Base-by-base conservation (phyloP, 768 basidiomycete species). In the Pulveroboletus ravenelii region DNA sequence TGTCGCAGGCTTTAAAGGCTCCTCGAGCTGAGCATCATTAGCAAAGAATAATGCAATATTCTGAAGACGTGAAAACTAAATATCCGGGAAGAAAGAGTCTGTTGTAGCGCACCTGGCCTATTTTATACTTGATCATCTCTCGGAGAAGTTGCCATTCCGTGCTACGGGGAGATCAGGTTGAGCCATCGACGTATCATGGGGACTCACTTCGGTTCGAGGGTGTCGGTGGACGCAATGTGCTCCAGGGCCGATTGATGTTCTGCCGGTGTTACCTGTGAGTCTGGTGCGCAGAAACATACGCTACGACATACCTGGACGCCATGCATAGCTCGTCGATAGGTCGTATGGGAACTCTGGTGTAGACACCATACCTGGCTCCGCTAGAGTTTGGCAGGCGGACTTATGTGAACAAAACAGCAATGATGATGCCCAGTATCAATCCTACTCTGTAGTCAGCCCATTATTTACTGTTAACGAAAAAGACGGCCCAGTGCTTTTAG, bases 131-230 rank as follows among this genome's bases (percentile, higher is more conserved):
- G 64, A 93, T 80, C 48, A 81, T 79, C 60, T 84, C 77, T 35
- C 87, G 80, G 39, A 93, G 73, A 36, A 74, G 67, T 17, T 73
- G 59, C 91, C 90, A 93, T 62, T 87, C 84, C 59, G 73, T 71
- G 59, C 86, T 86, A 69, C 38, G 45, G 6, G 51, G 41, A 23
- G 32, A 31, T 58, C 38, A 59, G 57, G 50, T 40, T 54, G 54
- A 39, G 42, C 47, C 8, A 49, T 45, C 37, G 51, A 42, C 36
- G 45, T 18, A 41, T 36, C 10, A 23, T 34, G 31, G 43, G n/a
- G 38, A 32, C 42, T 41, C 41, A 58, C 53, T 68, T 79, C 54
- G 64, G 87, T 81, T 86, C 77, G 55, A 85, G 67, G 35, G 69
- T 64, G 67, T 91, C 88, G 2, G 80, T 80, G 10, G 75, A 74